phyloP scores from a whole-genome alignment of 306 rosid genomes.

The Dalbergia cochinchinensis region DNA sequence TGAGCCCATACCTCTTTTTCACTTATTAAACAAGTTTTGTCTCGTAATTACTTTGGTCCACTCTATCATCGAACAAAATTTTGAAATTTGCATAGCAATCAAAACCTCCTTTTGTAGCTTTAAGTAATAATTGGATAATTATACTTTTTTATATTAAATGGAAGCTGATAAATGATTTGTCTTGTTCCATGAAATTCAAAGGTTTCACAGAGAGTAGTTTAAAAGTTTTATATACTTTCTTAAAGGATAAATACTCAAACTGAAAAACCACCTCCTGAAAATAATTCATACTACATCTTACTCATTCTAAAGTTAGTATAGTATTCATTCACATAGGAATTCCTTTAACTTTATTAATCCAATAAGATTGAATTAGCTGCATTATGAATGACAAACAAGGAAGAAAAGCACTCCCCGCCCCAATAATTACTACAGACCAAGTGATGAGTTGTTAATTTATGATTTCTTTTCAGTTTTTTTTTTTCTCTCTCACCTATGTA shows the following conservation, averaged over 20 bases:
- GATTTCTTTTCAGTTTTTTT: no score
- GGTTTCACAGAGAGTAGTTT: background rate
- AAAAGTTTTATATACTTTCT: background rate
- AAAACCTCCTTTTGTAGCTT: slow-evolving; percentile 45
- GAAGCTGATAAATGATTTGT: background rate
- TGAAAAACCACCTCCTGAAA: background rate
- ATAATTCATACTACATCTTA: background rate
- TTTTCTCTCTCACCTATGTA: no score
- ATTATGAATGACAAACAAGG: no score
- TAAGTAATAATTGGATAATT: slow-evolving; percentile 33
- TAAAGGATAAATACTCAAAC: background rate
- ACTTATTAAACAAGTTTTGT: slow-evolving; percentile 43
- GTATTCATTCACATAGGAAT: background rate
- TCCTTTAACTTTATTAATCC: background rate
- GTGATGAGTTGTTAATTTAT: no score
- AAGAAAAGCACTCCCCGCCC: no score
- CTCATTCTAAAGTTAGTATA: background rate
- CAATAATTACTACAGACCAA: no score
- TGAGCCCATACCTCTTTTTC: slow-evolving; percentile 44
- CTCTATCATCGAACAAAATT: slow-evolving; percentile 32
- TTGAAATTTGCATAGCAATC: slow-evolving; percentile 53
- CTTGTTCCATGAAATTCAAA: background rate
- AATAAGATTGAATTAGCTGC: background rate
- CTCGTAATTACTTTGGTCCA: slow-evolving; percentile 40
- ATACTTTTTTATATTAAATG: slow-evolving; percentile 33